Conservation (phyloP, 129 eudicot species). For the Centella asiatica region DNA sequence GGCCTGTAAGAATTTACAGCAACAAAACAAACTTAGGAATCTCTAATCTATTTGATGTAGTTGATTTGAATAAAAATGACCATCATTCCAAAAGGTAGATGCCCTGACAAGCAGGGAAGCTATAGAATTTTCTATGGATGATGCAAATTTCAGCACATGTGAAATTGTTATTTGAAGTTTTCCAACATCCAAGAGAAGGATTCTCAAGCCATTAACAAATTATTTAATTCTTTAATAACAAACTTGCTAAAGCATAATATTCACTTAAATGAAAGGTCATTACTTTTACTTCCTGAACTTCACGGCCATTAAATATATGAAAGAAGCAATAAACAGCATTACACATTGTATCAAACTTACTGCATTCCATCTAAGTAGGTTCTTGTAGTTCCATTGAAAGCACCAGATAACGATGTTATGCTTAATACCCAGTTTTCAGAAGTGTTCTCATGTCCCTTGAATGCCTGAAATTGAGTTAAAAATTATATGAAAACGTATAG, state of each 20-base stretch:
- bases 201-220: not conserved
- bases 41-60: not conserved
- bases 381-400: constrained; percentile 91
- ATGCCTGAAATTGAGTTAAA: constrained; percentile 45
- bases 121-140: not conserved
- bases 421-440: constrained; percentile 84
- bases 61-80: too few relatives aligned
- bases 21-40: not conserved
- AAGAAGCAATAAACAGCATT: not conserved
- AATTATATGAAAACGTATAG: not conserved
- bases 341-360: constrained; percentile 38
- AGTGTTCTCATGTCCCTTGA: constrained; percentile 68
- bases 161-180: not conserved
- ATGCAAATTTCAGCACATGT: not conserved
- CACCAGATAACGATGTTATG: constrained; percentile 85
- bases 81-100: not conserved
- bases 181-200: not conserved
- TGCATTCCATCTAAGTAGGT: constrained; percentile 92
- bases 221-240: not conserved
- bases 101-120: not conserved
- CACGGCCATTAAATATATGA: not conserved
- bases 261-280: not conserved
- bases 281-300: not conserved
- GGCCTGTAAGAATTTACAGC: constrained; percentile 38
- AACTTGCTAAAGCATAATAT: not conserved